Percentiles rank a stretch among this genome's conserved stretches.
Evolutionary conservation across 2,329 filamentous ascomycete genomes (phyloP).

Genomic region (Cordyceps farinosa): DNA sequence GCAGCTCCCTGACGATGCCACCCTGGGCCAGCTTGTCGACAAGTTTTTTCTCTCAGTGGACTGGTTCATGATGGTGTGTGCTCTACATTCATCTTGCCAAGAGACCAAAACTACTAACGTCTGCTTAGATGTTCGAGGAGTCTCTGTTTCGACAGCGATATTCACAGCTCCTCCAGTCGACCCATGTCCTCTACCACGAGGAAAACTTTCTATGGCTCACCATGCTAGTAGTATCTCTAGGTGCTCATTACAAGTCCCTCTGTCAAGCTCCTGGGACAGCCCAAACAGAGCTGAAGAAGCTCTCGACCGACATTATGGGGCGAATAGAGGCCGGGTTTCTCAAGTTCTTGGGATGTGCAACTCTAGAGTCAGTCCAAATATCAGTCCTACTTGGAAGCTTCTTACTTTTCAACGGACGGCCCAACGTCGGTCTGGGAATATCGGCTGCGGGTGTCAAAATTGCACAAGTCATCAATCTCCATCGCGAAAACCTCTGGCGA

Average conservation of each 20-base stretch:
- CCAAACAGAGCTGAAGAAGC: neutral
- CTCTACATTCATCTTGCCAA: neutral
- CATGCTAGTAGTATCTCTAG: slow-evolving; percentile 14
- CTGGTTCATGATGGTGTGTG: slow-evolving; percentile 19
- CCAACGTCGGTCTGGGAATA: slow-evolving; percentile 17
- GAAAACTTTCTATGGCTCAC: slow-evolving; percentile 15
- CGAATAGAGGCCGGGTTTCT: slow-evolving; percentile 11
- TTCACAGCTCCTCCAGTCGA: neutral
- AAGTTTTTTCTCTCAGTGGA: slow-evolving; percentile 18
- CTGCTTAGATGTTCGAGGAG: slow-evolving; percentile 13
- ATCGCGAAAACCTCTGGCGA: slow-evolving; percentile 14
- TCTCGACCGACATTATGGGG: slow-evolving; percentile 1
- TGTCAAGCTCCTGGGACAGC: neutral
- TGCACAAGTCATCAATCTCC: slow-evolving; percentile 16
- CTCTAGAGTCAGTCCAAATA: slow-evolving; percentile 15
- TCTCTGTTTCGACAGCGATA: slow-evolving; percentile 7
- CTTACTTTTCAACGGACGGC: slow-evolving; percentile 14
- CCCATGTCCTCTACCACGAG: slow-evolving; percentile 13
- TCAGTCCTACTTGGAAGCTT: slow-evolving; percentile 15
- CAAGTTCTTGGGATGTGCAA: slow-evolving; percentile 13
- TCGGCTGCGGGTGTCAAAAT: slow-evolving; percentile 17
- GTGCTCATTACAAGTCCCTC: slow-evolving; percentile 10
- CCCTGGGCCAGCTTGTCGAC: slow-evolving; percentile 3
- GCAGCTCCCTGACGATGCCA: slow-evolving; percentile 10
- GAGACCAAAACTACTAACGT: neutral